Evolutionary conservation across 140 eudicot species (phyloP).

Genomic region (Bidens hawaiensis): DNA sequence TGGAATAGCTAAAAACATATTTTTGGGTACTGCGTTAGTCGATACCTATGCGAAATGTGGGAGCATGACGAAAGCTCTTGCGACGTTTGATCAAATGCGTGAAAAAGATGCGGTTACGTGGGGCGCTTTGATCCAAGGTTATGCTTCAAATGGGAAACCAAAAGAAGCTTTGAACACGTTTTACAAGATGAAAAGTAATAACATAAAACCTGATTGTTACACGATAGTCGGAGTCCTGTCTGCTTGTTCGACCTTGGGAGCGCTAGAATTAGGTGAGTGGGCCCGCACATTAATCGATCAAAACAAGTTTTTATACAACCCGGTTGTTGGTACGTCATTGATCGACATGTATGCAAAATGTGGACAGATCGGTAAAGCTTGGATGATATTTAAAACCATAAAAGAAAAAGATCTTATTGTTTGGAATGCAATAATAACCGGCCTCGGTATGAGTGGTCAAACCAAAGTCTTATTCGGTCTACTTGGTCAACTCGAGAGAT

Average conservation of each 20-base stretch:
- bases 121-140: slow-evolving; percentile 89
- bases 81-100: slow-evolving; percentile 55
- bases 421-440: slow-evolving; percentile 69
- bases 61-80: slow-evolving; percentile 57
- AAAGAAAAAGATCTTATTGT: slow-evolving; percentile 59
- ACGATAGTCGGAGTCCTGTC: slow-evolving; percentile 73
- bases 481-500: slow-evolving; percentile 51
- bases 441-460: slow-evolving; percentile 74
- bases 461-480: slow-evolving; percentile 46
- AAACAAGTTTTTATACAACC: slow-evolving; percentile 50
- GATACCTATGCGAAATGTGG: slow-evolving; percentile 73
- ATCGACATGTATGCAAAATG: slow-evolving; percentile 91
- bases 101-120: slow-evolving; percentile 80
- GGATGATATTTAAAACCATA: slow-evolving; percentile 58
- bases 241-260: slow-evolving; percentile 80
- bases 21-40: slow-evolving; percentile 58
- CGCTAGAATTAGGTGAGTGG: slow-evolving; percentile 66
- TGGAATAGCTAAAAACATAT: slow-evolving; percentile 52
- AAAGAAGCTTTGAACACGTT: slow-evolving; percentile 77
- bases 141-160: slow-evolving; percentile 71
- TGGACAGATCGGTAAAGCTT: slow-evolving; percentile 54
- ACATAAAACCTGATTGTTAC: slow-evolving; percentile 52
- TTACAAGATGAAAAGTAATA: slow-evolving; percentile 44
- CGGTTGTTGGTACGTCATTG: slow-evolving; percentile 63
- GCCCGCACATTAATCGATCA: slow-evolving; percentile 54